These are phyloP conservation scores for Tetrastigma voinierianum DNA, from an alignment of 164 flowering plant genomes.

Conservation along the genomic window DNA sequence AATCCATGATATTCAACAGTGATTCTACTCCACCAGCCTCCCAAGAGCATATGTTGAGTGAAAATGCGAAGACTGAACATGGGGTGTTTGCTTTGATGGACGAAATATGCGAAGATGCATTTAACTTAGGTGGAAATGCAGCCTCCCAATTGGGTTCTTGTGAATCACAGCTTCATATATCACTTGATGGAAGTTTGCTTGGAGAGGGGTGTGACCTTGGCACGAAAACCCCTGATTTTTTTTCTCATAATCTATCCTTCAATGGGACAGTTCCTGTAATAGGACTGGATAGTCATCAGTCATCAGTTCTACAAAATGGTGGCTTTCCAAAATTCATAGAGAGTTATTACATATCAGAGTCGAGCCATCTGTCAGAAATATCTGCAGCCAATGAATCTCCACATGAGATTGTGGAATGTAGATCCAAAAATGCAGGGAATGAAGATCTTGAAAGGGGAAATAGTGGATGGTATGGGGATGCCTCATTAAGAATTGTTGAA, in stretches of 20 bases:
- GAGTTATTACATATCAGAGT: constrained; percentile 64
- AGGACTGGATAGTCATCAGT: constrained; percentile 30
- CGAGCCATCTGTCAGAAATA: constrained; percentile 45
- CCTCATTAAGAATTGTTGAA: constrained; percentile 62
- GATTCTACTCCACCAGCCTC: constrained; percentile 28
- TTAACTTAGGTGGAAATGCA: constrained; percentile 34
- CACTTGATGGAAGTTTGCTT: constrained; percentile 29
- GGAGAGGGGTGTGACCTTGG: constrained; percentile 23
- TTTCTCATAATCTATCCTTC: constrained; percentile 19
- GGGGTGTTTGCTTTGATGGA: constrained; percentile 63
- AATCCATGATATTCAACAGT: constrained; percentile 9
- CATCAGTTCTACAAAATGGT: constrained; percentile 31
- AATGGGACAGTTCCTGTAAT: constrained; percentile 22
- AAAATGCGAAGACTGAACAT: constrained; percentile 17
- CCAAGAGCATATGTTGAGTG: constrained; percentile 15
- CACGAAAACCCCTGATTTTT: constrained; percentile 20
- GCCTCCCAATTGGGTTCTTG: constrained; percentile 23
- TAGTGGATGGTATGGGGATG: constrained; percentile 74
- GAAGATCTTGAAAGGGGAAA: constrained; percentile 29
- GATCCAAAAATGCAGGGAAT: constrained; percentile 16
- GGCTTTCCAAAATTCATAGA: constrained; percentile 66
- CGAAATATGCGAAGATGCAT: constrained; percentile 87
- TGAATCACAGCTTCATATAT: constrained; percentile 21
- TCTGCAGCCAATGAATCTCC: constrained; percentile 26
- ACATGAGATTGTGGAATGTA: constrained; percentile 18